Evolutionary conservation across 257 asterid genomes (phyloP).

Genomic region (Nemophila menziesii): DNA sequence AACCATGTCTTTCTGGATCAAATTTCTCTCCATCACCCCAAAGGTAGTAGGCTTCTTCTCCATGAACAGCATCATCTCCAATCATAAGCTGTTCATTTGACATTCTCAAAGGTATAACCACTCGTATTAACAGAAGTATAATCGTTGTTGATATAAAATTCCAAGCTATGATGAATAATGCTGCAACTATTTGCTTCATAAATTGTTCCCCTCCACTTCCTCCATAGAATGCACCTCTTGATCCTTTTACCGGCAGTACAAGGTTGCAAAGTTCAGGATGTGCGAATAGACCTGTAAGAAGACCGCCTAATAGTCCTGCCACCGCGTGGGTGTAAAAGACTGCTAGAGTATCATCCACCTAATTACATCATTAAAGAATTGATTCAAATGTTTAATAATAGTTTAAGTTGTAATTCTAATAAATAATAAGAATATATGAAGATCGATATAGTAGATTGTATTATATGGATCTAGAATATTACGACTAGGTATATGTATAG

Average conservation of each 20-base stretch:
- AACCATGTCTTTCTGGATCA: slow-evolving; percentile 55
- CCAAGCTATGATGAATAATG: slow-evolving; percentile 66
- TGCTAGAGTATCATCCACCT: slow-evolving; percentile 85
- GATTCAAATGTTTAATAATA: not conserved
- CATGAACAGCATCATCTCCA: slow-evolving; percentile 91
- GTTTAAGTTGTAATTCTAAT: not conserved
- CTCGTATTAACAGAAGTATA: slow-evolving; percentile 42
- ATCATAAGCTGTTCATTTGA: slow-evolving; percentile 71
- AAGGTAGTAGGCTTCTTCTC: slow-evolving; percentile 84
- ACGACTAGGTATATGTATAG: not conserved
- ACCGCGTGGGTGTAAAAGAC: slow-evolving; percentile 88
- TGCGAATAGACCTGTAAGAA: slow-evolving; percentile 66
- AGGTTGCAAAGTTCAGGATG: slow-evolving; percentile 62
- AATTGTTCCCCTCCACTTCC: slow-evolving; percentile 37
- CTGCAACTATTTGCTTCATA: slow-evolving; percentile 64
- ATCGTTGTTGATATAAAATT: slow-evolving; percentile 47
- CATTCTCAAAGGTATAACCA: slow-evolving; percentile 65
- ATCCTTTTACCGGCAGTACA: slow-evolving; percentile 49
- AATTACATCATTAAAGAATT: not conserved
- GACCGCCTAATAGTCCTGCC: slow-evolving; percentile 77
- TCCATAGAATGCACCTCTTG: slow-evolving; percentile 73
- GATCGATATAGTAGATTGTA: no score
- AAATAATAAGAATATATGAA: not conserved
- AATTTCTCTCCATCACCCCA: slow-evolving; percentile 93
- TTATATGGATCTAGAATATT: no score